Evolutionary conservation across 1,284 basidiomycete species (phyloP).

Genomic region (Schizopora paradoxa): DNA sequence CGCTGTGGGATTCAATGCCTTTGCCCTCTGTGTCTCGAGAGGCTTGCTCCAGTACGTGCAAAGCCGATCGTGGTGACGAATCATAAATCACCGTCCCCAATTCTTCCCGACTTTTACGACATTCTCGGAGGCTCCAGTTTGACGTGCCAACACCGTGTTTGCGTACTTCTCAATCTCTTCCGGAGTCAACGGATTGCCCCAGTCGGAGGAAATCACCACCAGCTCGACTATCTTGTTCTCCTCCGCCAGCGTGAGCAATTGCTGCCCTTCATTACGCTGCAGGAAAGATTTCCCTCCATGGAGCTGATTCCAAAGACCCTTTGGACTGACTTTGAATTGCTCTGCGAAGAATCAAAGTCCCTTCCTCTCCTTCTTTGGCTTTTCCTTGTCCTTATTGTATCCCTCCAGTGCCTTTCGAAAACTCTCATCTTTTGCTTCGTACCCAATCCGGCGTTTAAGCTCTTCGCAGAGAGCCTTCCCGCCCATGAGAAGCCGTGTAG

Average conservation of each 20-base stretch:
- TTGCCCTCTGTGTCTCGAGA: conserved; percentile 26
- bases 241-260: conserved; percentile 23
- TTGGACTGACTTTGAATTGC: too few relatives aligned
- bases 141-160: neutral
- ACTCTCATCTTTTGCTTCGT: too few relatives aligned
- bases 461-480: too few relatives aligned
- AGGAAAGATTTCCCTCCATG: too few relatives aligned
- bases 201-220: conserved; percentile 20
- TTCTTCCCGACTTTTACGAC: conserved; percentile 16
- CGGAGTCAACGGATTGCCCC: conserved; percentile 20
- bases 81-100: conserved; percentile 16
- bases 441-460: too few relatives aligned
- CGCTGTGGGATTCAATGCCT: conserved; percentile 24
- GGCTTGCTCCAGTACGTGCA: conserved; percentile 26
- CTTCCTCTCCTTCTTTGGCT: too few relatives aligned
- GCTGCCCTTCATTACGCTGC: conserved; percentile 23
- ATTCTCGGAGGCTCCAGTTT: neutral
- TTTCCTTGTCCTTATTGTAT: too few relatives aligned
- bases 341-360: too few relatives aligned
- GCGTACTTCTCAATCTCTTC: conserved; percentile 1
- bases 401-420: too few relatives aligned
- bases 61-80: conserved; percentile 16
- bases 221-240: conserved; percentile 24
- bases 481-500: too few relatives aligned
- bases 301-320: too few relatives aligned